Conservation (phyloP, 2,329 filamentous ascomycete species). For the Coccinonectria pachysandricola region DNA sequence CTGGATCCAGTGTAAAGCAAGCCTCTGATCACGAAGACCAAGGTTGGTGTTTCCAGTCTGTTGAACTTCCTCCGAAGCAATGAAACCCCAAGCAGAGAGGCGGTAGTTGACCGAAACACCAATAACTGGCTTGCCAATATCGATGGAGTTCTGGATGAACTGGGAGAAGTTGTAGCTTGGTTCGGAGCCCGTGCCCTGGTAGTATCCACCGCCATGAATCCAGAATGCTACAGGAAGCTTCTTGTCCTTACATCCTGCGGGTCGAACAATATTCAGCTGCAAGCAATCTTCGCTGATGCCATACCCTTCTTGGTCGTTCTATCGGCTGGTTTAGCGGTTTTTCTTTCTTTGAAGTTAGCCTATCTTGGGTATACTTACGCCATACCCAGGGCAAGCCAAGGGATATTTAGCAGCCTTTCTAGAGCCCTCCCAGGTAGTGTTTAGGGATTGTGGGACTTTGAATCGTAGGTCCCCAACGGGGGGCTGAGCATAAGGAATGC, state of each 20-base stretch:
- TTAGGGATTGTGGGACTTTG: slow-evolving; percentile 21
- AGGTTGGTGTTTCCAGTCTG: slow-evolving; percentile 5
- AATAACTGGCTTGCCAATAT: slow-evolving; percentile 7
- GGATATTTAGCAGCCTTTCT: no score
- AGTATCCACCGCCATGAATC: slow-evolving; percentile 10
- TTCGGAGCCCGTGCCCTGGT: slow-evolving; percentile 4
- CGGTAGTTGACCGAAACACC: slow-evolving; percentile 12
- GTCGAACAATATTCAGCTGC: slow-evolving; percentile 7
- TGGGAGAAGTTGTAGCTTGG: slow-evolving; percentile 3
- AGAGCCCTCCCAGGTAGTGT: no score
- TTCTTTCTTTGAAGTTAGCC: no score
- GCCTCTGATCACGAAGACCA: slow-evolving; percentile 9
- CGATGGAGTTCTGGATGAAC: slow-evolving; percentile 8
- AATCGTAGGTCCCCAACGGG: slow-evolving; percentile 27
- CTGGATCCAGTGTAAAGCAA: slow-evolving; percentile 8
- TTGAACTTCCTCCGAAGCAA: slow-evolving; percentile 6
- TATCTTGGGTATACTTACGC: no score
- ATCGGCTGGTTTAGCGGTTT: no score
- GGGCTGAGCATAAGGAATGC: slow-evolving; percentile 30
- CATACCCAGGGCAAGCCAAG: no score
- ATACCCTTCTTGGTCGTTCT: no score
- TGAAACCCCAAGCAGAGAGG: slow-evolving; percentile 8
- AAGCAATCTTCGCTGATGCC: no score
- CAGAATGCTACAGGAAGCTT: slow-evolving; percentile 9
- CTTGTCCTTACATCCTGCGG: background rate